These are phyloP conservation scores for Paecilomyces fulvus DNA, from an alignment of 2,329 filamentous ascomycete genomes.

Conservation along the genomic window DNA sequence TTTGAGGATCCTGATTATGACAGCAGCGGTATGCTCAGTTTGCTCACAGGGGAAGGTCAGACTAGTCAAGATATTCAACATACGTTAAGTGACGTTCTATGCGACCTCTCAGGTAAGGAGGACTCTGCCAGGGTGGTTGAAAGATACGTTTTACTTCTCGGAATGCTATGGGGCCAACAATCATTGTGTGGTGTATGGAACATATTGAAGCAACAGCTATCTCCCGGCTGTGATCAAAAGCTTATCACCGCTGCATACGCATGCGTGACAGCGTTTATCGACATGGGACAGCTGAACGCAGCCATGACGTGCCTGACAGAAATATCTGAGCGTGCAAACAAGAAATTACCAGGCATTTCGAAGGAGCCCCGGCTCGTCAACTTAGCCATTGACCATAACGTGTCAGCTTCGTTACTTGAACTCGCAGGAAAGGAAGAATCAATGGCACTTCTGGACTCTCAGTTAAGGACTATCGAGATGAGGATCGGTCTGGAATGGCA, in stretches of 20 bases:
- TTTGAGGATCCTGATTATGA: conserved; percentile 15
- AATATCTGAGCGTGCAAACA: conserved; percentile 13
- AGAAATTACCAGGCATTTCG: conserved; percentile 18
- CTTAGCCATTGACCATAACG: conserved; percentile 14
- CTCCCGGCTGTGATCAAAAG: background rate
- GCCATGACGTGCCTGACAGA: conserved; percentile 17
- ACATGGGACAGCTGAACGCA: conserved; percentile 11
- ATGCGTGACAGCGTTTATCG: conserved; percentile 18
- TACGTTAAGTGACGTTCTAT: conserved; percentile 13
- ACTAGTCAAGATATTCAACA: background rate
- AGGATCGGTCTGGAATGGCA: conserved; percentile 24
- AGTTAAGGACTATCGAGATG: conserved; percentile 20
- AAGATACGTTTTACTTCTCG: conserved; percentile 18
- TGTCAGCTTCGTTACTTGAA: conserved; percentile 13
- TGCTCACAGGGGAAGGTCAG: conserved; percentile 14
- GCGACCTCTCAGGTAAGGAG: conserved; percentile 4
- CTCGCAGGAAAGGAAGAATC: conserved; percentile 16
- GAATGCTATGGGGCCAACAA: conserved; percentile 13
- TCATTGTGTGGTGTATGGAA: conserved; percentile 17
- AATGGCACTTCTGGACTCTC: conserved; percentile 14
- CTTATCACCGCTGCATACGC: conserved; percentile 12
- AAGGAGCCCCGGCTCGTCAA: conserved; percentile 10
- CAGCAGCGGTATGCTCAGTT: conserved; percentile 10
- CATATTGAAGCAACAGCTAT: conserved; percentile 8
- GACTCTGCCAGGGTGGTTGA: conserved; percentile 2